Base-by-base conservation (phyloP, 495 filamentous ascomycete species). In the Lasiosphaeria hispida region DNA sequence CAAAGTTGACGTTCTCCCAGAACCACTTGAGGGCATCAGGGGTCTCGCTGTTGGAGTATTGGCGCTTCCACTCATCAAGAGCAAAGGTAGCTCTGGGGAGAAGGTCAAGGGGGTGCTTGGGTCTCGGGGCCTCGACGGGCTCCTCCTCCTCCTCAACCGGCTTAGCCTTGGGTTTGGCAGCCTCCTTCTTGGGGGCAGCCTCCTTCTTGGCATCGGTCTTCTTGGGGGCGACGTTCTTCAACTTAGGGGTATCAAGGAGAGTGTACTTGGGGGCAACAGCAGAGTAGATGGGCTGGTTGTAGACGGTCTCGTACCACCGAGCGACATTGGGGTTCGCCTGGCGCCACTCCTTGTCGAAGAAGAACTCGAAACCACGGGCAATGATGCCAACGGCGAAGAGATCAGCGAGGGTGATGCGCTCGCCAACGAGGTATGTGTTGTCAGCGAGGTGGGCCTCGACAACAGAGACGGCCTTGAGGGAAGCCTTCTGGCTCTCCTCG, bases 61-160 rank as follows among this genome's bases (percentile, higher is more conserved):
- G 85, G 67, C 92, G 91, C 87, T 99, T 99, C 90, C 87, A 96
- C 71, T 99, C 94, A 69, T 99, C 94, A 53, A 97, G 83, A 60
- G 84, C 78, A 68, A 97, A 78, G 48, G 85, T 86, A 43, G 95
- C 83, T 73, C 84, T 87, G 59, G 86, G 85, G 38, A 97, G 87
- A 64, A 84, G 80, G 75, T 96, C 94, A 60, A 96, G 83, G 59
- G 94, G 94, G 80, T 99, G 94, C 86, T 99, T 97, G 64, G 91
- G 77, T 84, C 96, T 97, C 63, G 91, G 90, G 44, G 85, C 84
- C 34, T 82, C 86, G 60, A 81, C 78, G 30, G 83, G 83, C 61
- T 87, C 80, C 64, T 90, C 85, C 57, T 90, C 88, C 60, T 88
- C 87, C 7, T 83, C 84, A 41, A 72, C 76, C 50, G 73, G 83